A percentile compares a stretch with the other conserved stretches of the same genome.
phyloP scores from a whole-genome alignment of 1,284 basidiomycete species.

The Inonotus obliquus region DNA sequence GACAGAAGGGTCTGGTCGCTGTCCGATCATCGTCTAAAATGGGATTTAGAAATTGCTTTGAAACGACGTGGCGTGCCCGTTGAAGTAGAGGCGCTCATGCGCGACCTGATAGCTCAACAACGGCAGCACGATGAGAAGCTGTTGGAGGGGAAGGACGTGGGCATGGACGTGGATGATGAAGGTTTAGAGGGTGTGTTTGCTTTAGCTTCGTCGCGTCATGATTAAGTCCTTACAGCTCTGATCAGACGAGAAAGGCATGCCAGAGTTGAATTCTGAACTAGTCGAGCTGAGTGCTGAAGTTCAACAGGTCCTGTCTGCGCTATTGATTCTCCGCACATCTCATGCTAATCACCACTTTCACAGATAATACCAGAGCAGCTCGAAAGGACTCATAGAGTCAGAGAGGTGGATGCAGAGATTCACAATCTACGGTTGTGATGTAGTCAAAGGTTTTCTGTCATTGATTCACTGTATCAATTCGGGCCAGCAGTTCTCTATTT shows the following conservation, averaged over 20 bases:
- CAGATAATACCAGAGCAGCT: conserved; percentile 14
- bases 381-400: conserved; percentile 14
- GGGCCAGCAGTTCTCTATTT: neutral
- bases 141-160: neutral
- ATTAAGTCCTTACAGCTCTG: neutral
- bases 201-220: neutral
- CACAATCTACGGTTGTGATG: conserved; percentile 5
- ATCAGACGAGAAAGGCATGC: neutral
- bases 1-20: conserved; percentile 71
- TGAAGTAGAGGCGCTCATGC: conserved; percentile 45
- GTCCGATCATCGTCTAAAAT: conserved; percentile 59
- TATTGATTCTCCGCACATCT: neutral
- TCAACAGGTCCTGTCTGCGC: conserved; percentile 1
- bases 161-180: conserved; percentile 14
- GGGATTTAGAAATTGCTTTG: conserved; percentile 62
- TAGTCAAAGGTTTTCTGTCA: no score
- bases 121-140: conserved; percentile 20
- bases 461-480: neutral
- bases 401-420: conserved; percentile 16
- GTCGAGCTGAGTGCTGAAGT: conserved; percentile 5
- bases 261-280: neutral
- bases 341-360: neutral
- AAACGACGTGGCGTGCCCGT: conserved; percentile 52
- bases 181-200: neutral
- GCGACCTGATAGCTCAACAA: conserved; percentile 43